Base-by-base conservation (phyloP, 2,329 filamentous ascomycete species). In the Pseudogymnoascus sp. region DNA sequence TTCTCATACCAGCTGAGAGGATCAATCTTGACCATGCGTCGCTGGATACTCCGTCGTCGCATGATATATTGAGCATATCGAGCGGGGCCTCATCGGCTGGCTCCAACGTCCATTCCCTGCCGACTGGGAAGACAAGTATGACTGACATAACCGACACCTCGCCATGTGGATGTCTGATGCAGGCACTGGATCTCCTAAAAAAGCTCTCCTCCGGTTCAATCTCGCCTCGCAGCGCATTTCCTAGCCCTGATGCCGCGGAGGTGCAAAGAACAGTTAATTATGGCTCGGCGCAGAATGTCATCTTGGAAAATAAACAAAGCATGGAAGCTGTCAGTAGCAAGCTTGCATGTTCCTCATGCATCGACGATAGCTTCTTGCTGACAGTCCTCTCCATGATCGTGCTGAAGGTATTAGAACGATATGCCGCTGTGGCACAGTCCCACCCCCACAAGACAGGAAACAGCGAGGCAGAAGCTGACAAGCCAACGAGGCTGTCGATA, bases 321-420 rank as follows among this genome's bases (percentile, higher is more conserved):
- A 70, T 76, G 33, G 70, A 74, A 50, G 69, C 71, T 1, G 63
- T 75, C 28, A 69, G 60, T 60, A 62, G 26, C 17, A 74, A 76
- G 66, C 69, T 77, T 23, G 62, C 71, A 50, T 77, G 75, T 53
- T 57, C 26, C 15, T 62, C 69, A 5, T 77, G 75, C 66, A 68
- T 69, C 4, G 61, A 73, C 6, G 73, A 75, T 62, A 68, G 68
- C 13, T 75, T 74, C 63, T 65, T 76, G 13, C 68, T 76, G 17
- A 65, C 69, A 9, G 64, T 76, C 11, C 64, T 76, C 26, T 70
- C 74, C 3, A 64, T 76, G 21, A 70, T 75, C 40, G 66, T 74
- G 7, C 72, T 76, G 67, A 76, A 76, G 66, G 67, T 75, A 2
- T 63, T 77, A 26, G 71, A 66, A 21, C 70, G 71, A 64, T 77